Percentiles rank a stretch among this genome's conserved stretches.
These are phyloP conservation scores for Chaetothyriales sp. DNA, from an alignment of 2,329 filamentous ascomycete genomes.

Conservation along the genomic window DNA sequence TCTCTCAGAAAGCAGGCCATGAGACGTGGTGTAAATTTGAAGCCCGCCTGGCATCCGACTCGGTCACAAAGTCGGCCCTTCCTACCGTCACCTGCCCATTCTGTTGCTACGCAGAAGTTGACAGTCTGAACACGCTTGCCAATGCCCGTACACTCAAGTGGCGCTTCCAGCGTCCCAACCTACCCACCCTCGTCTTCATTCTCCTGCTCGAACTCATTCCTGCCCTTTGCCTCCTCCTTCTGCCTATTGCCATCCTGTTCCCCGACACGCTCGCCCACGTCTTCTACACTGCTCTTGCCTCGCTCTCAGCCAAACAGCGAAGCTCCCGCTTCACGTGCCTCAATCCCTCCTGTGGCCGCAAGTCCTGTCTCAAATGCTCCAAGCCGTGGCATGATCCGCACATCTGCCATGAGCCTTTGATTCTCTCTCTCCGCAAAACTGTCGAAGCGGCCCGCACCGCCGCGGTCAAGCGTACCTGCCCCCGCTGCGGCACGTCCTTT, in stretches of 20 bases:
- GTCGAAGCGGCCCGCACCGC: slow-evolving; percentile 88
- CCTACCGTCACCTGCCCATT: slow-evolving; percentile 76
- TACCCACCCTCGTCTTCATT: slow-evolving; percentile 35
- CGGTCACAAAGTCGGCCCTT: slow-evolving; percentile 55
- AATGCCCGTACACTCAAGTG: slow-evolving; percentile 37
- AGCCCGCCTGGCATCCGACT: slow-evolving; percentile 61
- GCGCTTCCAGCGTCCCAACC: slow-evolving; percentile 40
- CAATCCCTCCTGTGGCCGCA: slow-evolving; percentile 49
- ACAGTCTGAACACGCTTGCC: slow-evolving; percentile 53
- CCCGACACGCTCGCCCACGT: slow-evolving; percentile 36
- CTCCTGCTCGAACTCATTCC: slow-evolving; percentile 31
- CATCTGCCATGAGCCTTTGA: slow-evolving; percentile 71
- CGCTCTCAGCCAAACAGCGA: slow-evolving; percentile 54
- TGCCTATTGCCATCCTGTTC: slow-evolving; percentile 38
- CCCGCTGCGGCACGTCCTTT: slow-evolving; percentile 77
- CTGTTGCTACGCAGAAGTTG: slow-evolving; percentile 79
- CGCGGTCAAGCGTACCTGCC: slow-evolving; percentile 88
- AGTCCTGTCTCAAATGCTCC: slow-evolving; percentile 67
- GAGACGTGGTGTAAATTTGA: slow-evolving; percentile 64
- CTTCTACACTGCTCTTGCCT: slow-evolving; percentile 45
- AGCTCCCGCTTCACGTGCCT: slow-evolving; percentile 66
- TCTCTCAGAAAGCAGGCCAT: slow-evolving; percentile 50
- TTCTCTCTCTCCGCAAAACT: slow-evolving; percentile 68
- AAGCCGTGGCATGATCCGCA: slow-evolving; percentile 82
- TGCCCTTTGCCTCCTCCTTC: slow-evolving; percentile 38